Evolutionary conservation across 192 early-diverging fungal genomes (phyloP), one percentile per base, ranked within the genome.

Genomic region (Lobulomyces angularis): DNA sequence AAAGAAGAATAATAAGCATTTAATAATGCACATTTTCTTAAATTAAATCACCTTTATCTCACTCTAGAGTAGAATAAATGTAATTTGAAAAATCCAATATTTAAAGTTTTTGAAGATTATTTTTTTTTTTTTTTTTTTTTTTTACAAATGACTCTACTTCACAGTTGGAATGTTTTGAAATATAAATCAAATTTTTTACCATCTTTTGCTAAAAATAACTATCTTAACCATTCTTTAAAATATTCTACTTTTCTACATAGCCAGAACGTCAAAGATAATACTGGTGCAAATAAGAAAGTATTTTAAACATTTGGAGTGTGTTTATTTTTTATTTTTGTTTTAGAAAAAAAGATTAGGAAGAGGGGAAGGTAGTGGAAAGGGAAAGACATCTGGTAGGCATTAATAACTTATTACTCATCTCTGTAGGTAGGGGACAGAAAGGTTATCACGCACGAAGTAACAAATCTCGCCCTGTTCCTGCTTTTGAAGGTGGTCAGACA

Each of bases 401-500:
- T n/a, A n/a, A n/a, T n/a, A n/a, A n/a, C n/a, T n/a, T n/a, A n/a
- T n/a, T n/a, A n/a, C n/a, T n/a, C n/a, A n/a, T n/a, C n/a, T n/a
- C n/a, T n/a, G n/a, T n/a, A n/a, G n/a, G n/a, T 7, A 74, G 85
- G 21, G 90, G 93, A 50, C 77, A 81, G 40, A 94, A 94, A 62
- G 93, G 93, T 41, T 88, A 80, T 54, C 80, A 89, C 26, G 77
- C 84, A 19, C 79, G 86, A 6, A 51, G 75, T 5, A 74, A 81
- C 41, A 86, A 83, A 37, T 58, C 74, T 39, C 71, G 80, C 33
- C 87, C 88, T 14, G 62, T 69, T 16, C 83, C 81, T 2, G 84
- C 77, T 16, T 97, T 88, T 50, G 87, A 93, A 57, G 93, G 93
- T 48, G 93, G 93, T 22, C 90, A 94, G 52, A 86, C 82, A 12